Base-by-base conservation (phyloP, 768 basidiomycete genomes). In the Suillus americanus region DNA sequence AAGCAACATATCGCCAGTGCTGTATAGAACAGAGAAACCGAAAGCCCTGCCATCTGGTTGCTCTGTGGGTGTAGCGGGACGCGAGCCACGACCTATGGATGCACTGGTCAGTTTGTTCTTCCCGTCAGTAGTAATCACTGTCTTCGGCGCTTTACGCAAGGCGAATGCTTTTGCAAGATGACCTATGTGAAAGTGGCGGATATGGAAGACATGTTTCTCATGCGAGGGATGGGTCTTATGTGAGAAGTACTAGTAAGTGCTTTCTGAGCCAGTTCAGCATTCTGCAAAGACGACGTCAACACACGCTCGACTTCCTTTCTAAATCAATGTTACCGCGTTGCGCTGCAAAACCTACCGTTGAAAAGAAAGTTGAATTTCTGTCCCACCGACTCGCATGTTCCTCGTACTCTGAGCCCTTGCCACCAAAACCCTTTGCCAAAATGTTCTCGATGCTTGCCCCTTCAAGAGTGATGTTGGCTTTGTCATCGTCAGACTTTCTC, bases 321-420 rank as follows among this genome's bases (percentile, higher is more conserved):
- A 38, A 38, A 38, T 14, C 13, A 14, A 40, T 13, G 5, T 40
- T 40, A 40, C 38, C 38, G 3, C 38, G 9, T 40, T 40, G 38
- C 5, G 5, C 13, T 3, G 38, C 38, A 40, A 40, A 14, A 40
- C 38, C 38, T 13, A 40, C 13, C 13, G 12, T 14, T 99, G 97
- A 69, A 98, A 94, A 5, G 94, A 86, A 62, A 98, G 83, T 76
- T 99, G 97, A 12, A 96, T 95, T 60, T 99, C 38, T 40, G 38
- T 40, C 38, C 4, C 4, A 14, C 12, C 28, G 28, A 30, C 3
- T 30, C 28, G 28, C 30, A 30, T 30, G 38, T 4, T 4, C 38
- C 78, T 99, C 95, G 69, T 87, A 94, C 72, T 94, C 95, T 37
- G 76, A 79, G 0, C 86, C 88, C 57, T 86, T 86, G 8, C 95